Base-by-base conservation (phyloP, 1,284 basidiomycete genomes). In the Austroboletus niveus region DNA sequence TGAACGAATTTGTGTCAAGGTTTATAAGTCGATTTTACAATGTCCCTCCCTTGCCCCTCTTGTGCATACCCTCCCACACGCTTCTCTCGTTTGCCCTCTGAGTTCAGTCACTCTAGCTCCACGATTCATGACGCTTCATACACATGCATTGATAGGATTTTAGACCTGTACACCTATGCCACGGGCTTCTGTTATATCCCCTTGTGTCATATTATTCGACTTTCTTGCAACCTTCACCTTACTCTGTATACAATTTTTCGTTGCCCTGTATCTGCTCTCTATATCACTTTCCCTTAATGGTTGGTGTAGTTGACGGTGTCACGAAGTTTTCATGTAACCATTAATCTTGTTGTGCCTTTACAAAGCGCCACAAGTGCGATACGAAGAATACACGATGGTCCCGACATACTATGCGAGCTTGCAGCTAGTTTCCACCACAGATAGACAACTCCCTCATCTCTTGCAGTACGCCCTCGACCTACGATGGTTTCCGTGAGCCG, bases 361-460 rank as follows among this genome's bases (percentile, higher is more conserved):
- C 22, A 46, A 45, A 35, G 50, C 49, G 47, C 34, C 22, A 50
- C 43, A 20, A 45, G 39, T 22, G 35, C 1, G 38, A 44, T 36
- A 41, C 8, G 22, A 36, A 29, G 34, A 12, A 57, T 61, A 61
- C 52, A 61, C 8, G 48, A 36, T 12, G 24, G 27, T 32, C 22
- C 47, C 38, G 12, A 36, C 3, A 8, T 10, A 39, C 32, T 35
- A 42, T 15, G 5, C 12, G 24, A 20, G 2, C 6, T 10, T 12
- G 27, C 1, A 42, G 49, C 61, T 67, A 79, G 55, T 71, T 72
- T 29, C 75, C 79, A 12, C 87, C 89, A 63, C 90, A 95, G 64
- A 99, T 99, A 9, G 90, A 90, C 48, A 99, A 73, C 68, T 96
- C 94, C 65, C 88, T 84, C 95, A 99, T 99, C 75, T 98, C 94